Conservation (phyloP, 352 stramenopile genomes). For the Pythium chondricola region DNA sequence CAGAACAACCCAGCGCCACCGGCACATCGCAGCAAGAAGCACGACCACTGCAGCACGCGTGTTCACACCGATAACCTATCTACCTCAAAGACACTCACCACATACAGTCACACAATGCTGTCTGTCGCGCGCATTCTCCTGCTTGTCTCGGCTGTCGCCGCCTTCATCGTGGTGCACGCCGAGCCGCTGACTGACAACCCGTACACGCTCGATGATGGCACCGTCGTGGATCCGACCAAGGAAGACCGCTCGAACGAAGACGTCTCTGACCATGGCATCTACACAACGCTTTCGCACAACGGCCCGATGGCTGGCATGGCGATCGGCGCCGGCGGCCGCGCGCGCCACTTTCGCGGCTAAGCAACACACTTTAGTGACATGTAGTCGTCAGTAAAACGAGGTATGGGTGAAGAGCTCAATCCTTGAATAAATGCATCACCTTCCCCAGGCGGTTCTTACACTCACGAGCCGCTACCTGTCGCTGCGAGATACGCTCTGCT, state of each 20-base stretch:
- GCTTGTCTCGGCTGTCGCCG: neutral
- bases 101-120: neutral
- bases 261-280: conserved; percentile 14
- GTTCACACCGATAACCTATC: no score
- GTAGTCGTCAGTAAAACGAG: no score
- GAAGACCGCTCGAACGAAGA: conserved; percentile 10
- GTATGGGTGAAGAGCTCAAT: no score
- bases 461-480: neutral
- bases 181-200: conserved; percentile 13
- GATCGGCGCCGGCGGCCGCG: no score
- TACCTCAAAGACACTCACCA: no score
- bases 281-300: conserved; percentile 24
- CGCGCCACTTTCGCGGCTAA: conserved; percentile 5
- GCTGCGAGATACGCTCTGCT: neutral
- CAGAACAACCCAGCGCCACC: no score
- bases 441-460: neutral
- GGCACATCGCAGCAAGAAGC: no score
- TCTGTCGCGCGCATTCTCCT: neutral
- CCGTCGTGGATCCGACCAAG: conserved; percentile 21
- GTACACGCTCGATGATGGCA: conserved; percentile 25
- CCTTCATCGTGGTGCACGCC: conserved; percentile 3
- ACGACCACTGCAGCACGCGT: no score
- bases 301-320: conserved; percentile 24
- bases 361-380: no score
- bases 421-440: neutral